Evolutionary conservation across 805 yeast species (phyloP), one percentile per base, ranked within the genome.

Genomic region (Hanseniaspora taiwanica): DNA sequence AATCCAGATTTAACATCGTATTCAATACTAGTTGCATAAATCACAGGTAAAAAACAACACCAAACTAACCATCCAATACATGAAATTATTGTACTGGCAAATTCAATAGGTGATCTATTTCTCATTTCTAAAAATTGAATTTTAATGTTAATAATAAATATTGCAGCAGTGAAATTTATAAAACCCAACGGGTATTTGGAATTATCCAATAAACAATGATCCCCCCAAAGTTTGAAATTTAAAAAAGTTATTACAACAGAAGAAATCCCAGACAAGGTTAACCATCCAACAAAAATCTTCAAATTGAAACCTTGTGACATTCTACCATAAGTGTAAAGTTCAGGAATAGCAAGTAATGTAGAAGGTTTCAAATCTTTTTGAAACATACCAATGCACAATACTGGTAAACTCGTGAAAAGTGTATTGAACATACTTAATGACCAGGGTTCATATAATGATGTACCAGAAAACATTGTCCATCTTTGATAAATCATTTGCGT

Each of bases 381-480:
- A 59, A 91, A 81, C 76, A 87, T 83, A n/a, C 99, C 99, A 40
- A 91, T 67, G 52, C 93, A 81, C 29, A 91, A 59, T 2, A 91
- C 97, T 0, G 96, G 87, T 38, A 91, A 65, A 0, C 96, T 84
- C 0, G 98, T 89, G 63, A 91, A 93, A 45, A 91, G 68, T 0
- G 98, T 93, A 57, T 91, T 93, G 65, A 82, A 91, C 96, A 93
- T 87, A 0, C 96, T 83, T 44, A 91, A 68, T 1, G 97, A 87
- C 95, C 96, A 87, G 32, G 89, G 79, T 55, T 93, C 98, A 59
- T 84, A 91, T 48, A 89, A 59, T 0, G 96, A 85, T 0, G 95
- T 78, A 1, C 98, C 98, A 0, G 97, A 82, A 58, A 83, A 91
- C 63, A 84, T 64, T 0, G 95, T 78, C 54, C 78, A 75, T 45